A percentile compares a stretch with the other conserved stretches of the same genome.
These are phyloP conservation scores for Coffea canephora DNA, from an alignment of 257 asterid species.

Conservation along the genomic window DNA sequence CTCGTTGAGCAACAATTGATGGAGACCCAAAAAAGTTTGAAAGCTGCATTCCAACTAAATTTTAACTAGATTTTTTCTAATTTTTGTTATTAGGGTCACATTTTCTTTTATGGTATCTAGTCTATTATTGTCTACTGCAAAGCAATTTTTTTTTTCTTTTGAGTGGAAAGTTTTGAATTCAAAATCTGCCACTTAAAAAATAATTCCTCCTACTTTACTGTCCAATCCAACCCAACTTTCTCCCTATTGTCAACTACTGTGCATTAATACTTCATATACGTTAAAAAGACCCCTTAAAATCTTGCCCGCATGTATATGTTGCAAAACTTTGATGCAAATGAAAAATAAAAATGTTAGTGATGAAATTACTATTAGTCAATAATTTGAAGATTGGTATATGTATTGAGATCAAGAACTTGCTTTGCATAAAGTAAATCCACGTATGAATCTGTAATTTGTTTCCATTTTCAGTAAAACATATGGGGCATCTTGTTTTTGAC, in stretches of 20 bases:
- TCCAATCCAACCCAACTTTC: too few species aligned
- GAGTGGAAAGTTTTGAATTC: too few species aligned
- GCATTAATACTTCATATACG: neutral
- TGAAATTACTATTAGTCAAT: too few species aligned
- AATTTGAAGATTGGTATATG: too few species aligned
- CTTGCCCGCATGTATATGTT: neutral
- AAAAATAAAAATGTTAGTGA: neutral
- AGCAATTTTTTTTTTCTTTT: too few species aligned
- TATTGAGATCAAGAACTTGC: neutral
- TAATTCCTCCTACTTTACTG: too few species aligned
- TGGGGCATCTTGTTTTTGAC: neutral
- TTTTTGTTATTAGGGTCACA: too few species aligned
- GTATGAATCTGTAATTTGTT: neutral
- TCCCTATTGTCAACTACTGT: neutral
- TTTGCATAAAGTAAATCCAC: neutral
- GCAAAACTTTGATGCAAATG: neutral
- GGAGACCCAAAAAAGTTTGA: constrained; percentile 6
- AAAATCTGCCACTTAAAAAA: too few species aligned
- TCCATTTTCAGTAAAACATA: neutral
- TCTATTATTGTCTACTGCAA: too few species aligned
- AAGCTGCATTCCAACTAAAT: constrained; percentile 7
- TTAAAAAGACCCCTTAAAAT: neutral
- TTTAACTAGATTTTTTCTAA: too few species aligned
- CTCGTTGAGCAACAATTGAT: neutral
- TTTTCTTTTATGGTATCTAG: too few species aligned